phyloP scores from a whole-genome alignment of 805 yeast species.

The Starmerella potacharoeniae region DNA sequence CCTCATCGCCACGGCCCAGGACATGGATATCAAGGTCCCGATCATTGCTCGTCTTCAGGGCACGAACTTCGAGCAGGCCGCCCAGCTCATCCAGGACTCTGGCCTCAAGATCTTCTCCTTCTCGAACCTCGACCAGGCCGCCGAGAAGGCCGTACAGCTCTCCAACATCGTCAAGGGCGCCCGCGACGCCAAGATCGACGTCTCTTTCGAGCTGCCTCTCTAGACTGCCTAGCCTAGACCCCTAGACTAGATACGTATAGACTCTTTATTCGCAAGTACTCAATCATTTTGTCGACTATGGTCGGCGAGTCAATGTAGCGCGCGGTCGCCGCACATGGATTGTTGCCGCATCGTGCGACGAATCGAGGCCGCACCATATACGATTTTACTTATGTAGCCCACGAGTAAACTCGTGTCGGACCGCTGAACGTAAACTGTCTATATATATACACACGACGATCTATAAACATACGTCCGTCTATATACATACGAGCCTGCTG shows the following conservation, averaged over 20 bases:
- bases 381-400: no score
- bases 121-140: conserved; percentile 93
- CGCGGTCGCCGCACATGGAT: no score
- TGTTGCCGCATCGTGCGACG: no score
- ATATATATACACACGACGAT: no score
- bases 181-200: conserved; percentile 40
- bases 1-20: conserved; percentile 86
- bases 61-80: conserved; percentile 85
- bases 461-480: no score
- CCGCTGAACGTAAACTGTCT: no score
- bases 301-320: no score
- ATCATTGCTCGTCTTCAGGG: conserved; percentile 98
- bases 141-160: conserved; percentile 82
- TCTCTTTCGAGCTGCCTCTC: conserved; percentile 39
- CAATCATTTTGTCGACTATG: no score
- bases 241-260: background rate
- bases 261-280: background rate
- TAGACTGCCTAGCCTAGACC: conserved; percentile 17
- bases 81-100: conserved; percentile 69
- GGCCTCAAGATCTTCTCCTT: conserved; percentile 88
- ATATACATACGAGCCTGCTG: no score
- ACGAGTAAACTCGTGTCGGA: no score
- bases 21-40: conserved; percentile 81
- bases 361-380: no score
- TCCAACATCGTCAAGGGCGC: conserved; percentile 40